Conservation (phyloP, 2,329 filamentous ascomycete genomes). For the Pyrenochaeta sp. region DNA sequence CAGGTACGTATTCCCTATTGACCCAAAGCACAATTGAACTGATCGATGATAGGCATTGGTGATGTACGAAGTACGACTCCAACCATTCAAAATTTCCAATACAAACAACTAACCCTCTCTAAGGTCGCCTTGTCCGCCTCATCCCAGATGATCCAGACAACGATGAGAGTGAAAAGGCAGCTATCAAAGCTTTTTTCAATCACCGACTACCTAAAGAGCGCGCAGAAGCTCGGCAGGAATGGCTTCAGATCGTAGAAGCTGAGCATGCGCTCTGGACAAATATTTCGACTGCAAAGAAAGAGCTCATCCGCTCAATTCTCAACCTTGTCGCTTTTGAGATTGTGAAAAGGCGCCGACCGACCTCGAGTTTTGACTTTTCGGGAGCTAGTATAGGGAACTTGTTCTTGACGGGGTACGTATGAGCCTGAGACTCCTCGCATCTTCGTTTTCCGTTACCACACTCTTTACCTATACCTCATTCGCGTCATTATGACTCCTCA, state of each 20-base stretch:
- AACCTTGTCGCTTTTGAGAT: slow-evolving; percentile 61
- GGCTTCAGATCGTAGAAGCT: slow-evolving; percentile 88
- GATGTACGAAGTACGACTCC: slow-evolving; percentile 74
- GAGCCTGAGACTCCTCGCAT: not conserved
- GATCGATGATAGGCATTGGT: slow-evolving; percentile 62
- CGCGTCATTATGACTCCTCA: not conserved
- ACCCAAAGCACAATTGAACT: not conserved
- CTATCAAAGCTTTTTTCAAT: slow-evolving; percentile 87
- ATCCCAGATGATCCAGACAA: slow-evolving; percentile 73
- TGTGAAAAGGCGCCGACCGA: slow-evolving; percentile 57
- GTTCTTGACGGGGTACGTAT: slow-evolving; percentile 59
- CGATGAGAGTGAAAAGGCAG: slow-evolving; percentile 63
- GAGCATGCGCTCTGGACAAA: slow-evolving; percentile 76
- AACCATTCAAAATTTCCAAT: not conserved
- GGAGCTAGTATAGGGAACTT: slow-evolving; percentile 61
- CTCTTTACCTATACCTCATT: not conserved
- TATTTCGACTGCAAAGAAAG: slow-evolving; percentile 60
- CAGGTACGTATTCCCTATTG: slow-evolving; percentile 66
- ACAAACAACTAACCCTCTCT: slow-evolving; percentile 2
- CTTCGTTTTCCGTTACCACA: not conserved
- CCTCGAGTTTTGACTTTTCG: slow-evolving; percentile 59
- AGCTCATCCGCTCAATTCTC: slow-evolving; percentile 61
- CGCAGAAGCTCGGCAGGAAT: slow-evolving; percentile 73
- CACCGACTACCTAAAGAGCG: slow-evolving; percentile 75
- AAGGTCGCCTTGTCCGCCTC: slow-evolving; percentile 86